Evolutionary conservation across 768 basidiomycete genomes (phyloP).

Genomic region (Astraeus odoratus): DNA sequence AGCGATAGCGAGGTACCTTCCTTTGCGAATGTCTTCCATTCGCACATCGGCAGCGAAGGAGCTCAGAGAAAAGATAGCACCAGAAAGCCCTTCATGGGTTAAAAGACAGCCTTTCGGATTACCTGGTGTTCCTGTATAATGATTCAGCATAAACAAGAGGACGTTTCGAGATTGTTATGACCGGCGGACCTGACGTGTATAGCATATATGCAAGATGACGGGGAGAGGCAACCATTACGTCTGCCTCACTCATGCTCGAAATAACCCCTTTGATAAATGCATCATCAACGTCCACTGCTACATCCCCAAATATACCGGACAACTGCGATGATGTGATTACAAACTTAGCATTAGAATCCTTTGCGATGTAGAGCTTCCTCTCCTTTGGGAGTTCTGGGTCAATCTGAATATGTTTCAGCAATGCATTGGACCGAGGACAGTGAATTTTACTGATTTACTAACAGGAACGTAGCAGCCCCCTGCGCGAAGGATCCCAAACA

Average conservation of each 20-base stretch:
- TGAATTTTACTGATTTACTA: too few relatives aligned
- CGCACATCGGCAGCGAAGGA: slow-evolving; percentile 15
- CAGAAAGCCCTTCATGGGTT: slow-evolving; percentile 28
- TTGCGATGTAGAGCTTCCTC: slow-evolving; percentile 38
- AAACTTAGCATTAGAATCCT: slow-evolving; percentile 35
- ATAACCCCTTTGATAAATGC: slow-evolving; percentile 22
- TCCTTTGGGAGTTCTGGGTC: slow-evolving; percentile 43
- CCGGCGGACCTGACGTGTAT: slow-evolving; percentile 40
- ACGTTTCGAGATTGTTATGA: not conserved
- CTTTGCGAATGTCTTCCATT: slow-evolving; percentile 20
- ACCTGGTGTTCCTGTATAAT: slow-evolving; percentile 38
- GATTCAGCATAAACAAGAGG: slow-evolving; percentile 8
- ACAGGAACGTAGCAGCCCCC: slow-evolving; percentile 50
- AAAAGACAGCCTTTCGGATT: slow-evolving; percentile 46
- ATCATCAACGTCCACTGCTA: slow-evolving; percentile 16
- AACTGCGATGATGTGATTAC: slow-evolving; percentile 30
- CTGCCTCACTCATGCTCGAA: slow-evolving; percentile 18
- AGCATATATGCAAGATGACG: slow-evolving; percentile 37
- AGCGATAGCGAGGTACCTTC: slow-evolving; percentile 35
- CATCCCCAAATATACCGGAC: slow-evolving; percentile 13
- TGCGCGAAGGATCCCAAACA: slow-evolving; percentile 40
- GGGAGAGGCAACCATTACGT: slow-evolving; percentile 24
- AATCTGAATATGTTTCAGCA: slow-evolving; percentile 28
- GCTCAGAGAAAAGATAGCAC: slow-evolving; percentile 26
- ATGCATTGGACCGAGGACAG: too few relatives aligned